These are phyloP conservation scores for Phyllosticta citrichinensis DNA, from an alignment of 2,329 filamentous ascomycete genomes.

Conservation along the genomic window DNA sequence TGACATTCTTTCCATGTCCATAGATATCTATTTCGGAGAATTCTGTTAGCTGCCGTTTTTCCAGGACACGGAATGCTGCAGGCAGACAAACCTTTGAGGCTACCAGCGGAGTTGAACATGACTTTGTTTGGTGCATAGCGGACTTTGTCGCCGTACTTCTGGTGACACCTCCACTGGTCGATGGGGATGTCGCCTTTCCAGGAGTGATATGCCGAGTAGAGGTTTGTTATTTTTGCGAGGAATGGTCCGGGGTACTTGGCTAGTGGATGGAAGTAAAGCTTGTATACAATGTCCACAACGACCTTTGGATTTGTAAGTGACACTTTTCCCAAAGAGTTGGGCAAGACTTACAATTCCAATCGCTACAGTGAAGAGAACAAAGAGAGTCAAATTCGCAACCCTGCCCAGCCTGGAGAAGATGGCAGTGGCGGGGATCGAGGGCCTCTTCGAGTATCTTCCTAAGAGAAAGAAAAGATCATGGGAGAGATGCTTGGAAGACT, in stretches of 20 bases:
- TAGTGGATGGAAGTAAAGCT: slow-evolving; percentile 34
- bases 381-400: not conserved
- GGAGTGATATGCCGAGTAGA: slow-evolving; percentile 49
- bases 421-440: not conserved
- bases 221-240: slow-evolving; percentile 28
- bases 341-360: not conserved
- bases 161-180: slow-evolving; percentile 60
- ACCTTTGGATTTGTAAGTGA: slow-evolving; percentile 1
- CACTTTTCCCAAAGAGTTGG: not conserved
- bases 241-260: slow-evolving; percentile 34
- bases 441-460: not conserved
- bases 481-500: not conserved
- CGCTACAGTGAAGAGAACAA: not conserved
- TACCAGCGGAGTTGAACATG: slow-evolving; percentile 60
- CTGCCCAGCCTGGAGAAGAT: not conserved
- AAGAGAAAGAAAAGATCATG: not conserved
- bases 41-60: not conserved
- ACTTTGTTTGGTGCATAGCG: slow-evolving; percentile 70
- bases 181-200: slow-evolving; percentile 67
- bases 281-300: slow-evolving; percentile 23
- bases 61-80: not conserved
- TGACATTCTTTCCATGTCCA: slow-evolving; percentile 2
- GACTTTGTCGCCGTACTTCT: slow-evolving; percentile 60
- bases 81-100: slow-evolving; percentile 26
- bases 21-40: not conserved